Conservation (phyloP, 2,329 filamentous ascomycete genomes). For the Fusarium xyrophilum region DNA sequence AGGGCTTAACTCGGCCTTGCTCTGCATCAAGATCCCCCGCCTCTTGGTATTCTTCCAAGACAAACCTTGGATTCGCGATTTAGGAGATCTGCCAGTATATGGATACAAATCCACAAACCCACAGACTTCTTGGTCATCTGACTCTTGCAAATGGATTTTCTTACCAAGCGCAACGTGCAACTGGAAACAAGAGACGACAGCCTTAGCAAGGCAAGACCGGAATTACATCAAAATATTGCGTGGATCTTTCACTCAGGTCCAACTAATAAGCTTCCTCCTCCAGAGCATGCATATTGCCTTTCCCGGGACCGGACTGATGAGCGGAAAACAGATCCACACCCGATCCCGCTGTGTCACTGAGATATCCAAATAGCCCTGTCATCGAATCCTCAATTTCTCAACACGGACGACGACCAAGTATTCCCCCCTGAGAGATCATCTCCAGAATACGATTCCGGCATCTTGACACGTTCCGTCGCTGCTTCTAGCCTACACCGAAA, state of each 20-base stretch:
- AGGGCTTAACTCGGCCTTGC: background rate
- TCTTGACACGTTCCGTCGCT: slow-evolving; percentile 1
- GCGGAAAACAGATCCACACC: slow-evolving; percentile 19
- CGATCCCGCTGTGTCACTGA: slow-evolving; percentile 12
- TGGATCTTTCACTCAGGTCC: slow-evolving; percentile 17
- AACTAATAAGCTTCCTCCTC: slow-evolving; percentile 35
- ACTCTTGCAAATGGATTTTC: slow-evolving; percentile 21
- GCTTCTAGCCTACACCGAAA: slow-evolving; percentile 24
- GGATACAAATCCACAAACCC: slow-evolving; percentile 26
- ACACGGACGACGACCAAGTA: background rate
- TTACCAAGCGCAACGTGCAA: background rate
- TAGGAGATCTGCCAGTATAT: slow-evolving; percentile 10
- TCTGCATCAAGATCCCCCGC: slow-evolving; percentile 11
- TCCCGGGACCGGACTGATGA: slow-evolving; percentile 38
- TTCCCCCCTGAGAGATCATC: slow-evolving; percentile 1
- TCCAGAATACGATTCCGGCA: slow-evolving; percentile 1
- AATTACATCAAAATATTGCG: slow-evolving; percentile 21
- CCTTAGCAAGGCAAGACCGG: slow-evolving; percentile 7
- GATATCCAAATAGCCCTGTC: slow-evolving; percentile 18
- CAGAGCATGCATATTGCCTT: slow-evolving; percentile 34
- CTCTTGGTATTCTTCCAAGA: background rate
- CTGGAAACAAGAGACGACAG: slow-evolving; percentile 25
- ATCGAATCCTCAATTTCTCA: background rate
- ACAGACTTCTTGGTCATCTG: slow-evolving; percentile 15
- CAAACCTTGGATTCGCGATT: background rate